Percentiles rank a stretch among this genome's conserved stretches.
These are phyloP conservation scores for Cyamopsis tetragonoloba DNA, from an alignment of 306 rosid genomes.

Conservation along the genomic window DNA sequence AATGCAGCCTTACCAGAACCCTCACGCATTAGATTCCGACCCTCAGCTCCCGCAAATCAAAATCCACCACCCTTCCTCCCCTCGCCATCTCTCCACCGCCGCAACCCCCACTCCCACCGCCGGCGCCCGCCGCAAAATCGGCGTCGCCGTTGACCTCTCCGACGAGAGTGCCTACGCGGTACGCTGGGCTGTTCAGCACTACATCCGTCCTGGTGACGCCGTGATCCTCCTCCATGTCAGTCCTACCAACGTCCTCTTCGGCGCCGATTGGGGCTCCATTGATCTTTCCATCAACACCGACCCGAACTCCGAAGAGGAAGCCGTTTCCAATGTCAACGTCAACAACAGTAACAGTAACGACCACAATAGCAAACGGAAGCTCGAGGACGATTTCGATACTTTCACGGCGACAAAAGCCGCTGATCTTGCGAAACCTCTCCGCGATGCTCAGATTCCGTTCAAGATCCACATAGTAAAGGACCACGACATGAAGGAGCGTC, in stretches of 20 bases:
- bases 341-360: conserved; percentile 24
- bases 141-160: conserved; percentile 95
- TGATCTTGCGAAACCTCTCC: conserved; percentile 69
- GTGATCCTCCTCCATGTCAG: conserved; percentile 97
- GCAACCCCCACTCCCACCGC: conserved; percentile 90
- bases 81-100: conserved; percentile 51
- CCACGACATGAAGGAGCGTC: conserved; percentile 94
- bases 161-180: conserved; percentile 96
- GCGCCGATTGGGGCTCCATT: conserved; percentile 98
- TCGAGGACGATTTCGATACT: conserved; percentile 87
- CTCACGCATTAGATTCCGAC: conserved; percentile 45
- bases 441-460: conserved; percentile 89
- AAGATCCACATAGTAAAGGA: conserved; percentile 99
- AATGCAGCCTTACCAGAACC: conserved; percentile 42
- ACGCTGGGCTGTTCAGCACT: conserved; percentile 92
- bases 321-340: conserved; percentile 8
- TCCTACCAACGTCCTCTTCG: conserved; percentile 89
- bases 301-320: conserved; percentile 34
- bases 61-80: conserved; percentile 91
- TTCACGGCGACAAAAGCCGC: conserved; percentile 75
- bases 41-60: conserved; percentile 82
- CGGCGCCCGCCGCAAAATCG: conserved; percentile 92
- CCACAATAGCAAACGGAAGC: conserved; percentile 39
- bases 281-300: conserved; percentile 59
- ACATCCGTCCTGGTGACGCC: conserved; percentile 95